A percentile compares a stretch with the other conserved stretches of the same genome.
These are phyloP conservation scores for Gyromitra esculenta DNA, from an alignment of 2,329 filamentous ascomycete species.

Conservation along the genomic window DNA sequence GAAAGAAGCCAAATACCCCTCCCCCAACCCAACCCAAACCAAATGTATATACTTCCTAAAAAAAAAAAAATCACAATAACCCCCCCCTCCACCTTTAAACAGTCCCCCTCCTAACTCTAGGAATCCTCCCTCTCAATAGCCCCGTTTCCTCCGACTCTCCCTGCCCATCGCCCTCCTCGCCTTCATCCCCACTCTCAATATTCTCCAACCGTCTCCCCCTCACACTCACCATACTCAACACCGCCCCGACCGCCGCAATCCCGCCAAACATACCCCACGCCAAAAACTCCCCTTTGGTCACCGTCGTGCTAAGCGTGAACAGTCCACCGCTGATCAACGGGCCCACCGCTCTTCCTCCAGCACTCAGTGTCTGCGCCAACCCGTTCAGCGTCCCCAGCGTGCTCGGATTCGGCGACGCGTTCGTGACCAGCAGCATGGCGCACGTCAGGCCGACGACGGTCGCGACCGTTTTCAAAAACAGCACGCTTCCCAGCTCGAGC, in stretches of 20 bases:
- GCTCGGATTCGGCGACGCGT: constrained; percentile 82
- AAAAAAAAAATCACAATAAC: not conserved
- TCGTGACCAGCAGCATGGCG: constrained; percentile 91
- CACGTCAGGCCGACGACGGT: constrained; percentile 89
- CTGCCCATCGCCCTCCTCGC: not conserved
- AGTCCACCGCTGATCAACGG: constrained; percentile 88
- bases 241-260: constrained; percentile 80
- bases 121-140: constrained; percentile 5
- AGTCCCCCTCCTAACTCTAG: not conserved
- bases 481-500: constrained; percentile 78
- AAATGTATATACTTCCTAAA: not conserved
- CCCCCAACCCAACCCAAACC: not conserved
- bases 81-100: not conserved
- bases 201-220: constrained; percentile 63
- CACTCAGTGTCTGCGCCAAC: constrained; percentile 90
- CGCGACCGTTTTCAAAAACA: constrained; percentile 89
- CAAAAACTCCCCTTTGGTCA: constrained; percentile 80
- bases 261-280: constrained; percentile 89
- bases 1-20: not conserved
- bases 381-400: constrained; percentile 92
- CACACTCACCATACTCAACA: constrained; percentile 78
- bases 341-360: constrained; percentile 85
- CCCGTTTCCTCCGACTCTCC: constrained; percentile 9
- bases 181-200: constrained; percentile 28
- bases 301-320: constrained; percentile 78